Evolutionary conservation across 768 basidiomycete genomes (phyloP).

Genomic region (Rhodotorula graminis): DNA sequence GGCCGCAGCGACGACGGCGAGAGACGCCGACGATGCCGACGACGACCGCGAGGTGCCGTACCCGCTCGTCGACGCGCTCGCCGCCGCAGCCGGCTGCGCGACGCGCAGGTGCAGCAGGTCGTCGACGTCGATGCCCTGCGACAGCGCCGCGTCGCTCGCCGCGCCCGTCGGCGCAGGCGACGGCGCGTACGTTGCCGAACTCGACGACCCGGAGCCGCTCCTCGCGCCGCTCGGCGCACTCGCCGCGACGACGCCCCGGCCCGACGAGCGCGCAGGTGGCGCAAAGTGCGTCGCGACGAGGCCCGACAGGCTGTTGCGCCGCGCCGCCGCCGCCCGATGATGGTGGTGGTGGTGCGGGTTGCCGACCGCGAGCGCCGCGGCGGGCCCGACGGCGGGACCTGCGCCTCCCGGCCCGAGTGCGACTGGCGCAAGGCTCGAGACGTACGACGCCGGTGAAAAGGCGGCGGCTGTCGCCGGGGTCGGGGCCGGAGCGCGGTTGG

Average conservation of each 20-base stretch:
- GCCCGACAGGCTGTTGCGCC: constrained; percentile 4
- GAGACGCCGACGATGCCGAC: not conserved
- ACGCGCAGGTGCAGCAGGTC: constrained; percentile 10
- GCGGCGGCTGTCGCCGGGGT: constrained; percentile 12
- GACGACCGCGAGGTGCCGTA: not conserved
- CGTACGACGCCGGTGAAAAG: constrained; percentile 2
- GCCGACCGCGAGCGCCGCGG: not conserved
- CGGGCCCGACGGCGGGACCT: not conserved
- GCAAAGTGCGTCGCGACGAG: constrained; percentile 9
- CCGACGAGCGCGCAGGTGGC: not conserved
- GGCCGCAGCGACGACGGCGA: not conserved
- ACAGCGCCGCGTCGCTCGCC: not conserved
- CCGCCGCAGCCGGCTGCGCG: too few relatives aligned
- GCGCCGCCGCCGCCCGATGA: not conserved
- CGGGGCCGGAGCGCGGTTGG: constrained; percentile 13
- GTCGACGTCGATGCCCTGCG: constrained; percentile 12
- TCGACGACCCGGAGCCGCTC: not conserved
- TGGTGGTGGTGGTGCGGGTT: too few relatives aligned
- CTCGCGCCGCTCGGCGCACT: not conserved
- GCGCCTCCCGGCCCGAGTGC: too few relatives aligned
- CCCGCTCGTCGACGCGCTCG: too few relatives aligned
- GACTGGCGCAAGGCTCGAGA: not conserved
- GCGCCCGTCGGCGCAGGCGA: too few relatives aligned
- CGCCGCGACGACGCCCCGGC: not conserved
- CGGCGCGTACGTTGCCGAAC: not conserved